A percentile compares a stretch with the other conserved stretches of the same genome.
Evolutionary conservation across 2,329 filamentous ascomycete species (phyloP).

Genomic region (Exutisphaerella laricina): DNA sequence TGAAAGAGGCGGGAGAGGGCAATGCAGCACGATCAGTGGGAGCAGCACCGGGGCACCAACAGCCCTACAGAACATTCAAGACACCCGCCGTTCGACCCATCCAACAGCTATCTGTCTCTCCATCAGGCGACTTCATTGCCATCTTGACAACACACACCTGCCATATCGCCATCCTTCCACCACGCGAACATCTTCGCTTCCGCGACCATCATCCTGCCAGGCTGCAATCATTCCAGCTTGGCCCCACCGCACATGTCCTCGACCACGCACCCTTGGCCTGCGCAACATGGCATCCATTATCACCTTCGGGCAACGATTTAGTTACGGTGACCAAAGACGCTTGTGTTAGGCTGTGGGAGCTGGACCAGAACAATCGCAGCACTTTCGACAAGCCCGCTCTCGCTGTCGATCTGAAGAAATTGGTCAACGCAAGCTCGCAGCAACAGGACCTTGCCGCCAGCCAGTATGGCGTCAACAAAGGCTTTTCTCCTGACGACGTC

Average conservation of each 20-base stretch:
- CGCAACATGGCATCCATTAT: slow-evolving; percentile 87
- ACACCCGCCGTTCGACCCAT: slow-evolving; percentile 76
- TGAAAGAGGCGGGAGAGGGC: slow-evolving; percentile 55
- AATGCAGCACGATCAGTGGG: slow-evolving; percentile 10
- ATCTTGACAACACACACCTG: slow-evolving; percentile 83
- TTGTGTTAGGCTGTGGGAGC: slow-evolving; percentile 82
- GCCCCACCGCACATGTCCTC: slow-evolving; percentile 84
- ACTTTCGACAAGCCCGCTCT: slow-evolving; percentile 80
- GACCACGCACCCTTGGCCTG: slow-evolving; percentile 75
- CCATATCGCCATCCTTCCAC: slow-evolving; percentile 79
- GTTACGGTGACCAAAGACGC: slow-evolving; percentile 87
- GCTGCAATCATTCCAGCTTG: slow-evolving; percentile 83
- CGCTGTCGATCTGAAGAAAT: slow-evolving; percentile 80
- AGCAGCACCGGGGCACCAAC: slow-evolving; percentile 7
- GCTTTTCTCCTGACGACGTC: slow-evolving; percentile 80
- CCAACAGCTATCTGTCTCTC: slow-evolving; percentile 77
- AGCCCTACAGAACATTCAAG: slow-evolving; percentile 55
- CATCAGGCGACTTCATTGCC: slow-evolving; percentile 73
- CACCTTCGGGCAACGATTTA: slow-evolving; percentile 71
- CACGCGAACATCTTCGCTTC: slow-evolving; percentile 67
- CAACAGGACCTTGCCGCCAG: slow-evolving; percentile 81
- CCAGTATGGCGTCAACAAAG: slow-evolving; percentile 65
- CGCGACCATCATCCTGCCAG: slow-evolving; percentile 65
- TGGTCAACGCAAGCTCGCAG: slow-evolving; percentile 74
- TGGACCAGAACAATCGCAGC: slow-evolving; percentile 76